These are phyloP conservation scores for Trichoderma simmonsii DNA, from an alignment of 2,329 filamentous ascomycete genomes.

Conservation along the genomic window DNA sequence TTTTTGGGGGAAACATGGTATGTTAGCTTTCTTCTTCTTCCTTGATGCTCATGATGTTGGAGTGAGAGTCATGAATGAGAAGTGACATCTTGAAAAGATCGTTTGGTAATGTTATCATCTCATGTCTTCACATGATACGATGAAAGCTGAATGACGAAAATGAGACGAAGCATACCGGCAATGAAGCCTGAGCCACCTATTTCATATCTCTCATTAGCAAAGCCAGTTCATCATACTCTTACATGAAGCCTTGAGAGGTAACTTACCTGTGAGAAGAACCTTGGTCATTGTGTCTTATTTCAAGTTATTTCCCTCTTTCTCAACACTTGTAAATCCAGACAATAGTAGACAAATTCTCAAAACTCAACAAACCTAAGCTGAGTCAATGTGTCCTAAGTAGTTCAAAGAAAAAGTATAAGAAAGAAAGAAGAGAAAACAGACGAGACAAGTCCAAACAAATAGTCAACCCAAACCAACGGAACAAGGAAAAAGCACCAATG, in stretches of 20 bases:
- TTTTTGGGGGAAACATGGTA: slow-evolving; percentile 22
- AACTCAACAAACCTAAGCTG: not conserved
- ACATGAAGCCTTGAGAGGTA: not conserved
- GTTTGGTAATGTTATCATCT: not conserved
- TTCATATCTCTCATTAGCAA: not conserved
- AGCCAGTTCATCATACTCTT: not conserved
- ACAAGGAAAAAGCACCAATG: not conserved
- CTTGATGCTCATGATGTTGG: not conserved
- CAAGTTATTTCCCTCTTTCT: not conserved
- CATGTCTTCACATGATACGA: not conserved
- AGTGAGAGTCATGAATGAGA: not conserved
- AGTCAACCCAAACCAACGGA: not conserved
- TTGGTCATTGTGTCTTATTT: slow-evolving; percentile 26
- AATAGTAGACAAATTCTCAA: not conserved
- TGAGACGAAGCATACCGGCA: slow-evolving; percentile 28
- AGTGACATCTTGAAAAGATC: not conserved
- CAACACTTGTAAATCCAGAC: not conserved
- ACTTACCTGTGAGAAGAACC: slow-evolving; percentile 32
- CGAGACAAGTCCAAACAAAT: not conserved
- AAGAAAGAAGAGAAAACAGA: not conserved
- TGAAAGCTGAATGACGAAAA: not conserved
- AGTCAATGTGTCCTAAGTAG: not conserved
- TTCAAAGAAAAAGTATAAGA: not conserved
- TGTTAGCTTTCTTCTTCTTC: not conserved
- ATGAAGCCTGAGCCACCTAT: slow-evolving; percentile 37